Conservation (phyloP, 2,329 filamentous ascomycete species). For the Hymenoscyphus fructigenus region DNA sequence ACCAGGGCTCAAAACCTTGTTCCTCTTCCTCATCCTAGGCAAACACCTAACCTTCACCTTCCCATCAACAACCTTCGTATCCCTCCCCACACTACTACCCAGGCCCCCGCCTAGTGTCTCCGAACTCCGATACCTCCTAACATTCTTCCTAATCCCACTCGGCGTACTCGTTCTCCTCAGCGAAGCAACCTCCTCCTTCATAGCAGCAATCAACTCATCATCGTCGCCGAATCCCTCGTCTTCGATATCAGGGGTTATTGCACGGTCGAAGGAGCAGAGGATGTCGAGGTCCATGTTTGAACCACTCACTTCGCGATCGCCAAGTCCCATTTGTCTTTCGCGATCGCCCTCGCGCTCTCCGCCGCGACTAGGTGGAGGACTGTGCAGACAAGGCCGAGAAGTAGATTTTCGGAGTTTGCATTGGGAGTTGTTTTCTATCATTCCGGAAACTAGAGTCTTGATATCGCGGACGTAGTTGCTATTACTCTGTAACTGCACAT, state of each 20-base stretch:
- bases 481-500: slow-evolving; percentile 28
- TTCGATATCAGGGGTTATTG: slow-evolving; percentile 13
- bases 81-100: slow-evolving; percentile 12
- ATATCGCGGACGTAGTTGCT: slow-evolving; percentile 27
- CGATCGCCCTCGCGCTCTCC: not conserved
- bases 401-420: slow-evolving; percentile 21
- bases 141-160: slow-evolving; percentile 1
- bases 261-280: not conserved
- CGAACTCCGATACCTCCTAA: slow-evolving; percentile 21
- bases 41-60: slow-evolving; percentile 10
- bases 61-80: slow-evolving; percentile 1
- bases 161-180: slow-evolving; percentile 23
- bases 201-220: slow-evolving; percentile 8
- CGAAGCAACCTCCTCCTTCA: slow-evolving; percentile 21
- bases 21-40: slow-evolving; percentile 12
- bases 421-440: slow-evolving; percentile 27
- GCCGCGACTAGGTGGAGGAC: slow-evolving; percentile 9
- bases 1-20: not conserved
- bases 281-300: not conserved
- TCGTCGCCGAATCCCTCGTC: slow-evolving; percentile 31
- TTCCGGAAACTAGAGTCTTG: slow-evolving; percentile 27
- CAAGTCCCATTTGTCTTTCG: not conserved
- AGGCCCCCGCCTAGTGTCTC: not conserved
- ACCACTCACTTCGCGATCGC: not conserved
- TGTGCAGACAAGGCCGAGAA: slow-evolving; percentile 5